Percentiles rank a stretch among this genome's conserved stretches.
phyloP scores from a whole-genome alignment of 495 filamentous ascomycete species.

The Aspergillus mulundensis region DNA sequence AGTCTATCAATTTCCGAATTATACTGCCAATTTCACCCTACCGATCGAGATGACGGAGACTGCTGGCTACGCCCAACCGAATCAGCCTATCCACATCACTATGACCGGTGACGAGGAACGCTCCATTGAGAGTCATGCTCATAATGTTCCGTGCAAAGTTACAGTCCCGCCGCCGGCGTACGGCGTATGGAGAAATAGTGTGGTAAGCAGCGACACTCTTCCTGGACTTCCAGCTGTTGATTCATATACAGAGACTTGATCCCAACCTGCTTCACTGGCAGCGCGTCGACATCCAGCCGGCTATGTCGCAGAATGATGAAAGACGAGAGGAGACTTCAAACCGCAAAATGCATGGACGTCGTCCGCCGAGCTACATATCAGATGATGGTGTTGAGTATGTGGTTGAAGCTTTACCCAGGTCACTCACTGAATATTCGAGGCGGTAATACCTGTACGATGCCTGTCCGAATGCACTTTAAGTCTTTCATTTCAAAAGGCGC shows the following conservation, averaged over 20 bases:
- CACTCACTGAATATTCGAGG: slow-evolving; percentile 36
- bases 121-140: slow-evolving; percentile 21
- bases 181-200: slow-evolving; percentile 75
- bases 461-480: not conserved
- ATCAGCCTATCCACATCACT: slow-evolving; percentile 57
- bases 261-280: slow-evolving; percentile 79
- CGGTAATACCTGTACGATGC: not conserved
- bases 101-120: slow-evolving; percentile 61
- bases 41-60: slow-evolving; percentile 36
- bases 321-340: slow-evolving; percentile 17
- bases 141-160: slow-evolving; percentile 35
- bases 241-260: slow-evolving; percentile 57
- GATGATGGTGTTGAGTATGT: slow-evolving; percentile 70
- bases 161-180: slow-evolving; percentile 73
- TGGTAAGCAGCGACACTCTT: slow-evolving; percentile 52
- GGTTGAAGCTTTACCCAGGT: slow-evolving; percentile 56
- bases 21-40: slow-evolving; percentile 21
- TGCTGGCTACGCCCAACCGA: slow-evolving; percentile 57
- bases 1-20: slow-evolving; percentile 38
- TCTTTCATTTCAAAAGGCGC: not conserved
- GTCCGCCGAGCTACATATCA: slow-evolving; percentile 68
- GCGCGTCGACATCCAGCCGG: slow-evolving; percentile 43
- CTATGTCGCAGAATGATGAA: slow-evolving; percentile 5
- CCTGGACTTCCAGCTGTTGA: not conserved
- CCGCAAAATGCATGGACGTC: slow-evolving; percentile 25